These are phyloP conservation scores for Penicillium maclennaniae DNA, from an alignment of 495 filamentous ascomycete species.

Conservation along the genomic window DNA sequence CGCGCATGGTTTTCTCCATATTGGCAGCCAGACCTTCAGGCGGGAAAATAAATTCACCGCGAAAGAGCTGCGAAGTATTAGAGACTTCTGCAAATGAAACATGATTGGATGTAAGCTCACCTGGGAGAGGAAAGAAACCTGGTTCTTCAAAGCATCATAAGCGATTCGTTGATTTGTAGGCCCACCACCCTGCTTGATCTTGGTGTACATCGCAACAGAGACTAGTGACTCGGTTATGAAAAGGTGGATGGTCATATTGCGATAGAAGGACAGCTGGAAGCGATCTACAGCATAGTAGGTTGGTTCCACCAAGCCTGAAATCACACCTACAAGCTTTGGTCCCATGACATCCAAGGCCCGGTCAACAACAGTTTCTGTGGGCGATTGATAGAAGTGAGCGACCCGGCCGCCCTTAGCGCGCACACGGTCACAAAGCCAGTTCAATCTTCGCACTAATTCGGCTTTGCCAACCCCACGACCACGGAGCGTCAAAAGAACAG, in stretches of 20 bases:
- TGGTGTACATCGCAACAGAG: slow-evolving; percentile 81
- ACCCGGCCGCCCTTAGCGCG: slow-evolving; percentile 81
- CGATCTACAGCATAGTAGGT: slow-evolving; percentile 93
- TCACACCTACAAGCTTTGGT: slow-evolving; percentile 75
- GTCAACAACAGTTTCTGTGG: slow-evolving; percentile 77
- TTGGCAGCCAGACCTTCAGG: slow-evolving; percentile 77
- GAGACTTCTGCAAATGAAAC: background rate
- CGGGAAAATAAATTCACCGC: slow-evolving; percentile 94
- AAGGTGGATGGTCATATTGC: slow-evolving; percentile 98
- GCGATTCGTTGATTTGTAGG: slow-evolving; percentile 74
- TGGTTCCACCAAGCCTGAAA: slow-evolving; percentile 75
- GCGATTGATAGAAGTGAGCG: slow-evolving; percentile 81
- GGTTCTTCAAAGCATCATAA: slow-evolving; percentile 63
- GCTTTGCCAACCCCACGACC: slow-evolving; percentile 86
- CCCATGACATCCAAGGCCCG: slow-evolving; percentile 89
- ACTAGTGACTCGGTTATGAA: slow-evolving; percentile 92
- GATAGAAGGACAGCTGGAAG: slow-evolving; percentile 95
- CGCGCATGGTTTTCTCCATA: slow-evolving; percentile 69
- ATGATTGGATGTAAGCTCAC: slow-evolving; percentile 21
- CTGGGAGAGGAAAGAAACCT: slow-evolving; percentile 85
- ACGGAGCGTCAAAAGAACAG: slow-evolving; percentile 84
- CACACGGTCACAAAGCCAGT: slow-evolving; percentile 87
- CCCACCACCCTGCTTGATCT: slow-evolving; percentile 83
- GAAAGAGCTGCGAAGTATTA: slow-evolving; percentile 63
- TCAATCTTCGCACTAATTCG: slow-evolving; percentile 79